These are phyloP conservation scores for Alectoria sarmentosa DNA, from an alignment of 495 filamentous ascomycete genomes.

Conservation along the genomic window DNA sequence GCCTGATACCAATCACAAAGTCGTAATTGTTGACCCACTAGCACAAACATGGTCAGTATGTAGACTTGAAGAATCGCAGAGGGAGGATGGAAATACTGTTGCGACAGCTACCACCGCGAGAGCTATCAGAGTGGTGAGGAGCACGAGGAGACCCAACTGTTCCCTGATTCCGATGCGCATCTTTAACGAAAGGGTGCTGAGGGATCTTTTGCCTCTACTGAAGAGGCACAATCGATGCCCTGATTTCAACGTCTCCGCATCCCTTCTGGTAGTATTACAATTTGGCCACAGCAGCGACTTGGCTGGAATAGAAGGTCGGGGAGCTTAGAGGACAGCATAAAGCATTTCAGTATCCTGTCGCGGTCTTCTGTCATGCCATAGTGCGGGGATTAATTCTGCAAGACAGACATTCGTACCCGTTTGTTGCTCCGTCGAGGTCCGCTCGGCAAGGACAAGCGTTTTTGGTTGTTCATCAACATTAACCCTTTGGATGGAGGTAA, in stretches of 20 bases:
- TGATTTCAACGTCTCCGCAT: neutral
- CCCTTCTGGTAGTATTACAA: neutral
- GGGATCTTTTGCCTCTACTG: neutral
- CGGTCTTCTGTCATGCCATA: neutral
- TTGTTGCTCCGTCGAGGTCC: slow-evolving; percentile 12
- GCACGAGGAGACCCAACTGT: slow-evolving; percentile 69
- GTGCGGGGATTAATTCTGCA: neutral
- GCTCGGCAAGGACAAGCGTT: neutral
- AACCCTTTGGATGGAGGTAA: too few species aligned
- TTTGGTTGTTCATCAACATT: neutral
- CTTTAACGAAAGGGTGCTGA: slow-evolving; percentile 26
- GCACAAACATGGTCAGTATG: neutral
- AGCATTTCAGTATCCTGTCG: neutral
- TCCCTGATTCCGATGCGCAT: slow-evolving; percentile 82
- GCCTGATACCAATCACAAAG: slow-evolving; percentile 61
- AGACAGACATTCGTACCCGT: neutral
- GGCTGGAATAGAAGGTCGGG: neutral
- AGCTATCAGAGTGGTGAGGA: slow-evolving; percentile 59
- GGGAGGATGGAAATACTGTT: slow-evolving; percentile 39
- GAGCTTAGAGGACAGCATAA: slow-evolving; percentile 1
- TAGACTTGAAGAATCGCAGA: neutral
- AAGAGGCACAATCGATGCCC: slow-evolving; percentile 2
- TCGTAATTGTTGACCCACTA: slow-evolving; percentile 67
- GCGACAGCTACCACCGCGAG: slow-evolving; percentile 59
- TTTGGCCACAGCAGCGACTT: neutral